Evolutionary conservation across 805 yeast species (phyloP).

Genomic region (Saturnispora halmiae): DNA sequence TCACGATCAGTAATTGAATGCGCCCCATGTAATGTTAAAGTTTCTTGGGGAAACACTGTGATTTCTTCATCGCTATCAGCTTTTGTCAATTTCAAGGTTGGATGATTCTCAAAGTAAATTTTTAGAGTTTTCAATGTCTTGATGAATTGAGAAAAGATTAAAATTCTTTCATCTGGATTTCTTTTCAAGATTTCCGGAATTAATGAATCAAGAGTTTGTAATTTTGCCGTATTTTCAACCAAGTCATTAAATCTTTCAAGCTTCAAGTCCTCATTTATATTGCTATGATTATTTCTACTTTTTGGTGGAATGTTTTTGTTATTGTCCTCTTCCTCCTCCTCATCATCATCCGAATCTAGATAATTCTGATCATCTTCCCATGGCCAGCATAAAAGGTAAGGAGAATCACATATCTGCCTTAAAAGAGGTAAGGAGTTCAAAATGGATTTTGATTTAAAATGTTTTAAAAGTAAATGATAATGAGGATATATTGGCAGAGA

Average conservation of each 20-base stretch:
- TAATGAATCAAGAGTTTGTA: conserved; percentile 60
- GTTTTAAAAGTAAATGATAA: conserved; percentile 14
- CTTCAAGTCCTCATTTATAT: conserved; percentile 8
- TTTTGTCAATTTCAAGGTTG: neutral
- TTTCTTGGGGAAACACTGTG: conserved; percentile 23
- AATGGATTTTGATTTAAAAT: conserved; percentile 43
- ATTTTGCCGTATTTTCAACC: conserved; percentile 58
- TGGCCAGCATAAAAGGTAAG: conserved; percentile 77
- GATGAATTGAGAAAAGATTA: conserved; percentile 87
- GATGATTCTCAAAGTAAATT: conserved; percentile 51
- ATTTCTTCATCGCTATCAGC: conserved; percentile 28
- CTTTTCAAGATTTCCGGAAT: conserved; percentile 37
- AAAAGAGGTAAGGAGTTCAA: conserved; percentile 76
- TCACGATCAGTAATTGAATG: conserved; percentile 59
- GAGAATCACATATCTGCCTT: conserved; percentile 77
- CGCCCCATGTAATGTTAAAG: conserved; percentile 49
- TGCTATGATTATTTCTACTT: too few species aligned
- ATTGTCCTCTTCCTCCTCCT: neutral
- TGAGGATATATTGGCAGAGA: conserved; percentile 1
- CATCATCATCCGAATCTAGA: neutral
- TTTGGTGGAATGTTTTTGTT: conserved; percentile 35
- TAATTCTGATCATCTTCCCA: conserved; percentile 28
- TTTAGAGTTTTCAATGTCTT: conserved; percentile 72
- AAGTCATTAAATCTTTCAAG: conserved; percentile 20
- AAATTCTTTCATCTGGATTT: conserved; percentile 35